phyloP scores from a whole-genome alignment of 192 early-diverging fungal species.

The Podila epigama region DNA sequence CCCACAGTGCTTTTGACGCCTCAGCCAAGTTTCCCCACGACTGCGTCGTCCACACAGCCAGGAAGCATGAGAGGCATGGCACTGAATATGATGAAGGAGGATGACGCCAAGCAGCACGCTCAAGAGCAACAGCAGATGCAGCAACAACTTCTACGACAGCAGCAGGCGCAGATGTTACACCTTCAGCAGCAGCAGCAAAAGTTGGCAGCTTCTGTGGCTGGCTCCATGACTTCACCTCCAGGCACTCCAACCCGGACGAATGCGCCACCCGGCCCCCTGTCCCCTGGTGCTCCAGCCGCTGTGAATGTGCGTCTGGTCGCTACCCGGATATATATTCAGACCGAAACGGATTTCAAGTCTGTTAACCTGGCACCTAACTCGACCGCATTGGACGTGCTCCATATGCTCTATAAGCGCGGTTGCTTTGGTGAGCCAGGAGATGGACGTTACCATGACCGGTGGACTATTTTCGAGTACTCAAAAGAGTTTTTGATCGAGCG shows the following conservation, averaged over 20 bases:
- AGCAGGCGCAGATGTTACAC: background rate
- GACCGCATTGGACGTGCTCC: constrained; percentile 74
- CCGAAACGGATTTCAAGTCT: constrained; percentile 79
- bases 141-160: background rate
- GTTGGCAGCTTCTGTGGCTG: background rate
- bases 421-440: constrained; percentile 51
- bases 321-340: constrained; percentile 89
- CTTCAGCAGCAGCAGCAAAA: constrained; percentile 2
- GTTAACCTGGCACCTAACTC: constrained; percentile 77
- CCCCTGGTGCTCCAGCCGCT: constrained; percentile 1
- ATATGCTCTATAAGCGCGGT: constrained; percentile 71
- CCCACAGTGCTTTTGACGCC: constrained; percentile 37
- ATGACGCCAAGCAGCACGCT: constrained; percentile 11
- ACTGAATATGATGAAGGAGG: constrained; percentile 43
- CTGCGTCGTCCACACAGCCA: background rate
- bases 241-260: constrained; percentile 10
- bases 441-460: constrained; percentile 63
- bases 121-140: constrained; percentile 21
- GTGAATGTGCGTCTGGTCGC: constrained; percentile 58
- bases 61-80: constrained; percentile 30
- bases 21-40: constrained; percentile 32
- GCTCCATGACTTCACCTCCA: constrained; percentile 20
- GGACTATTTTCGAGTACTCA: constrained; percentile 93
- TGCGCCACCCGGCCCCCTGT: constrained; percentile 4
- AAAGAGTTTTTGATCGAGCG: constrained; percentile 82